phyloP scores from a whole-genome alignment of 1,139 yeast species.

The Hansenula anomala region DNA sequence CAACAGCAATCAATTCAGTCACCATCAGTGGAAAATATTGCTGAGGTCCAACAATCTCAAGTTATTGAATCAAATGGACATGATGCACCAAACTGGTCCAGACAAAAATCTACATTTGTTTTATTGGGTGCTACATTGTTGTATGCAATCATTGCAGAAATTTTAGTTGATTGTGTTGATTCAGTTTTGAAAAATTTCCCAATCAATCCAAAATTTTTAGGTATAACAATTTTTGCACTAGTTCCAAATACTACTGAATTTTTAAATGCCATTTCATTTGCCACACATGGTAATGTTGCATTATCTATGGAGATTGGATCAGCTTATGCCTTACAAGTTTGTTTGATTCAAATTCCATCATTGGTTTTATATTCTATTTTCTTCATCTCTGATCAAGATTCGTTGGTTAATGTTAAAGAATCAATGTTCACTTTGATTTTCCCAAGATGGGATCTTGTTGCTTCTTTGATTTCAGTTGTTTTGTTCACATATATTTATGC shows the following conservation, averaged over 20 bases:
- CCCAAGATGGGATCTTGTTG: constrained; percentile 94
- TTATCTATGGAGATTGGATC: constrained; percentile 96
- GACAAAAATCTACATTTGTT: constrained; percentile 79
- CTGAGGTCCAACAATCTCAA: constrained; percentile 21
- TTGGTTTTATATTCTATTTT: constrained; percentile 72
- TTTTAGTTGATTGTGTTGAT: constrained; percentile 90
- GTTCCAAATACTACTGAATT: constrained; percentile 98
- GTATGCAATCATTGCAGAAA: constrained; percentile 93
- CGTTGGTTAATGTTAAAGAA: constrained; percentile 29
- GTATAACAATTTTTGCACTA: constrained; percentile 89
- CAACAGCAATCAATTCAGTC: constrained; percentile 10
- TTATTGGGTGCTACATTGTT: constrained; percentile 77
- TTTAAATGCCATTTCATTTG: constrained; percentile 94
- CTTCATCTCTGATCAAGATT: constrained; percentile 17
- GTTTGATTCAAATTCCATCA: constrained; percentile 88
- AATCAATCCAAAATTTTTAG: constrained; percentile 84
- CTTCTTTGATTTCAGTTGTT: constrained; percentile 79
- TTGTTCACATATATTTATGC: constrained; percentile 92
- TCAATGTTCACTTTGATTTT: constrained; percentile 77
- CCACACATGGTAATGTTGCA: constrained; percentile 93
- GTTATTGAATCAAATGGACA: constrained; percentile 61
- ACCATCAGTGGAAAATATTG: constrained; percentile 16
- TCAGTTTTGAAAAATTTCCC: constrained; percentile 73
- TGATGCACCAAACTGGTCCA: constrained; percentile 97
- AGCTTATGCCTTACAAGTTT: constrained; percentile 97